Base-by-base conservation (phyloP, 176 grass and related monocot genomes). In the Thalia dealbata region DNA sequence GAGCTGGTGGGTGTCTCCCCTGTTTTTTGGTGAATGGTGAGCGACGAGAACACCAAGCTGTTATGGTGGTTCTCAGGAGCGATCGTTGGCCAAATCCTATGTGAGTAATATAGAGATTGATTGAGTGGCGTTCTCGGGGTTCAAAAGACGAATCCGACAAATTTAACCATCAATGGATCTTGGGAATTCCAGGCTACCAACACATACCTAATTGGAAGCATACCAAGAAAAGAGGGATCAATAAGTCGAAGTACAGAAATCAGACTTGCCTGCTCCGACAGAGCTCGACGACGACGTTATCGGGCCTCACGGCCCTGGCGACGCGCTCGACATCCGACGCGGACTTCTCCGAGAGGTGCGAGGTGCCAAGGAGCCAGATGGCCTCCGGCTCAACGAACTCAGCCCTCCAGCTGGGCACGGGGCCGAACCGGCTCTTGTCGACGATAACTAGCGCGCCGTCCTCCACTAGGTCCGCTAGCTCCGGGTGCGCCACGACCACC, bases 271-370 rank as follows among this genome's bases (percentile, higher is more conserved):
- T 96, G 92, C 92, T 86, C 54, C 92, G 76, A 78, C 92, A 96
- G 74, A 96, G 89, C 84, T 96, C 92, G 19, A 96, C 92, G 46
- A 96, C 86, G 51, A 96, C 84, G 79, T 96, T 96, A 71, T 92
- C 89, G 1, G 92, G 92, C 10, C 58, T 75, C 24, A 96, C 64
- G 13, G 84, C 82, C 59, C 80, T 81, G 72, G 91, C 80, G 50
- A 96, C 89, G 58, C 82, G 86, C 72, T 89, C 89, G 14, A 92
- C 92, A 28, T 92, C 75, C 52, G 65, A 64, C 56, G 74, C 78
- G 13, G 92, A 96, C 32, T 80, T 81, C 38, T 73, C 52, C 55
- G 92, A 96, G 56, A 96, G 85, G 80, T 96, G 92, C 15, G 86
- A 92, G 22, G 92, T 96, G 19, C 92, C 89, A 3, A 96, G 67